Evolutionary conservation across 1,284 basidiomycete species (phyloP).

Genomic region (Puccinia hordei): DNA sequence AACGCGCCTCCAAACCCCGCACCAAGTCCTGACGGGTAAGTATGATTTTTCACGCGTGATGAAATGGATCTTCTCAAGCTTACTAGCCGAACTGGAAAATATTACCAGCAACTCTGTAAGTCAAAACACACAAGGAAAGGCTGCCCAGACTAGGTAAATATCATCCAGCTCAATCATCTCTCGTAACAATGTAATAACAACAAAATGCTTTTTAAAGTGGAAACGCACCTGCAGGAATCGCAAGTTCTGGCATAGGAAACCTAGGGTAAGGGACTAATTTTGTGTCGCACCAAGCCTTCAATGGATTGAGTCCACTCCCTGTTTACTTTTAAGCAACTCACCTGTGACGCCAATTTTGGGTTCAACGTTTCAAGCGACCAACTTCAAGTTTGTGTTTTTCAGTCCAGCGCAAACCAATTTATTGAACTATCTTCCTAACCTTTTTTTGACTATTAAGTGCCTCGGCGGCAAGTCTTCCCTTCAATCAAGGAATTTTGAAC

Average conservation of each 20-base stretch:
- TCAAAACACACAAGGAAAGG: not conserved
- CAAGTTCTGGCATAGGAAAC: not conserved
- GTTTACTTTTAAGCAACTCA: not conserved
- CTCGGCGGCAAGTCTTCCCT: not conserved
- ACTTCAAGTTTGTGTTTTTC: not conserved
- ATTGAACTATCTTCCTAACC: not conserved
- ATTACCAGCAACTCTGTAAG: not conserved
- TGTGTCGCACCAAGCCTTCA: not conserved
- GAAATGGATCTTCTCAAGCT: too few species aligned
- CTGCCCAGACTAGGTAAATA: not conserved
- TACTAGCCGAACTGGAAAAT: not conserved
- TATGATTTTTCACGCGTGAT: too few species aligned
- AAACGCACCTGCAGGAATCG: not conserved
- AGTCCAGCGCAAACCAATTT: not conserved
- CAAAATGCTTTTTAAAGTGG: not conserved
- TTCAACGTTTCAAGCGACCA: not conserved
- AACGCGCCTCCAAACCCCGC: too few species aligned
- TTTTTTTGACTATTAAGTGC: not conserved
- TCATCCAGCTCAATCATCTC: not conserved
- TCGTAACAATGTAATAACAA: not conserved
- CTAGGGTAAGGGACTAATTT: not conserved
- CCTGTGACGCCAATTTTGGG: not conserved
- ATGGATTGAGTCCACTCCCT: not conserved
- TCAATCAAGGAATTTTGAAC: conserved; percentile 4
- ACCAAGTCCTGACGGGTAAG: too few species aligned